phyloP scores from a whole-genome alignment of 176 grass and related monocot species.

The maize (Zea mays) region Zm-B73-REFERENCE-NAM-5.0 NC_050101.1:161214001-161214500 shows the following conservation, averaged over 20 bases:
- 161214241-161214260: slow-evolving; percentile 37
- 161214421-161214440: neutral
- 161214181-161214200: slow-evolving; percentile 27
- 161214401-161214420: slow-evolving; percentile 13
- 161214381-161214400: neutral
- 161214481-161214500: neutral
- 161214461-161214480: neutral
- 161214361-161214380: neutral
- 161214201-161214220: slow-evolving; percentile 34
- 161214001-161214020: slow-evolving; percentile 14
- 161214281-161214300: slow-evolving; percentile 72
- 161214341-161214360: slow-evolving; percentile 73
- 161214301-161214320: slow-evolving; percentile 53
- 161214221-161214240: slow-evolving; percentile 30
- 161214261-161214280: slow-evolving; percentile 61
- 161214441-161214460: neutral
- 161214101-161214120: slow-evolving; percentile 29
- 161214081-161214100: slow-evolving; percentile 23
- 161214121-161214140: slow-evolving; percentile 36
- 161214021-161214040: slow-evolving; percentile 29
- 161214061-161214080: slow-evolving; percentile 43
- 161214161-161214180: slow-evolving; percentile 31
- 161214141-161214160: slow-evolving; percentile 45
- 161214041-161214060: slow-evolving; percentile 36
- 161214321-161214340: slow-evolving; percentile 47